Evolutionary conservation across 352 stramenopile genomes (phyloP), one percentile per base, ranked within the genome.

Genomic region (Peronospora farinosa): DNA sequence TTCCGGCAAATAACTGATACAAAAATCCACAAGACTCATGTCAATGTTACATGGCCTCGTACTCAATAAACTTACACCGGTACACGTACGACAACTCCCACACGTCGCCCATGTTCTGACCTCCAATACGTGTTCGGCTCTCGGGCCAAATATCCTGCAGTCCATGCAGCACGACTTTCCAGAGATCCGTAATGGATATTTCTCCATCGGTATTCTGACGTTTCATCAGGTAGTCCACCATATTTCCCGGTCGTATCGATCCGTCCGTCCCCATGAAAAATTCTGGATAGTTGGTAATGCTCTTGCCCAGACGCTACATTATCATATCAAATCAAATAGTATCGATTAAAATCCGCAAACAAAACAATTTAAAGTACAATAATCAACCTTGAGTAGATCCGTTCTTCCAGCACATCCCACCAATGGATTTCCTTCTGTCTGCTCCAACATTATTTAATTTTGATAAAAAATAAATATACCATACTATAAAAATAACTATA

Each of bases 91-190:
- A 71, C 32, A 92, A 65, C 40, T 80, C 63, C 84, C 84, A 95
- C 19, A 94, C 79, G 39, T 95, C 84, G 3, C 84, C 84, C 84
- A 95, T 95, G 45, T 86, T 88, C 25, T 76, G 63, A 5, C 72
- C 78, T 7, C 57, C 75, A 50, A 95, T 72, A 2, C 62, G 61
- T n/a, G 75, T 87, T 45, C 84, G 66, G n/a, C 74, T 84, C 7
- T 69, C 64, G 3, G 84, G 84, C 84, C 84, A 95, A 69, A 95
- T 92, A 33, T 87, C 69, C 46, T 95, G 71, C 15, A 92, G 65
- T 9, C 84, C 84, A 38, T 91, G 78, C 17, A 92, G 69, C 7
- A 95, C 75, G 4, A 76, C 77, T 42, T 85, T 78, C 81, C 81
- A 95, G 5, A 95, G 53, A 19, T 74, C 68, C 16, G 61, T 74